Evolutionary conservation across 2,329 filamentous ascomycete genomes (phyloP), one percentile per base, ranked within the genome.

Genomic region (Didymella keratinophila): DNA sequence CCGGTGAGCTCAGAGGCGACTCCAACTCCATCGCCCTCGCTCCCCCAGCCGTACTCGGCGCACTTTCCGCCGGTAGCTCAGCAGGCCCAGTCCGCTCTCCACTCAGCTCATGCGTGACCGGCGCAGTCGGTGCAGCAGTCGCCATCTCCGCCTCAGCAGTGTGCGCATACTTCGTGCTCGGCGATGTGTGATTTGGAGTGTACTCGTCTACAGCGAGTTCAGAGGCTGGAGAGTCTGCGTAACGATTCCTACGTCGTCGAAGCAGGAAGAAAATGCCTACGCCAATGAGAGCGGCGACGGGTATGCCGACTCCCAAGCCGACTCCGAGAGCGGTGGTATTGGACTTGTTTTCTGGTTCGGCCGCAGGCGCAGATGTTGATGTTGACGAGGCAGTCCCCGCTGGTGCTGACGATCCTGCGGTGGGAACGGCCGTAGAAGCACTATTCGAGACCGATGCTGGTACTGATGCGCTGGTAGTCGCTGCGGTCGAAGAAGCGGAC

Each of bases 301-400:
- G 54, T 16, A 61, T 58, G 28, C 58, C 58, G 6, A 61, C 54
- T 12, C 58, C 58, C 2, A 61, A 46, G 9, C 58, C 58, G 21
- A 50, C 50, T n/a, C 54, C 58, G 2, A 61, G 54, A 41, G 58
- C 58, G 18, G 53, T 57, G 12, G 53, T 55, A 23, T 61, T 61
- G 16, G 56, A 23, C n/a, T 51, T 51, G 4, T 51, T 51, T 23
- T 42, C 21, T 16, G 43, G 28, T 32, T 45, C 39, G 27, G 37
- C 36, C 11, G 44, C 23, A 37, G 42, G 23, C 1, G 25, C 2
- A 20, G 34, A 18, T n/a, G 46, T 28, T 16, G 56, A 42, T 30
- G 56, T 58, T 16, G 61, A 34, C 28, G 46, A 46, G 47, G 43
- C 18, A 20, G 34, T 32, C 1, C 47, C 27, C 16, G 3, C 16